Base-by-base conservation (phyloP, 306 rosid genomes). In the Ammopiptanthus mongolicus region DNA sequence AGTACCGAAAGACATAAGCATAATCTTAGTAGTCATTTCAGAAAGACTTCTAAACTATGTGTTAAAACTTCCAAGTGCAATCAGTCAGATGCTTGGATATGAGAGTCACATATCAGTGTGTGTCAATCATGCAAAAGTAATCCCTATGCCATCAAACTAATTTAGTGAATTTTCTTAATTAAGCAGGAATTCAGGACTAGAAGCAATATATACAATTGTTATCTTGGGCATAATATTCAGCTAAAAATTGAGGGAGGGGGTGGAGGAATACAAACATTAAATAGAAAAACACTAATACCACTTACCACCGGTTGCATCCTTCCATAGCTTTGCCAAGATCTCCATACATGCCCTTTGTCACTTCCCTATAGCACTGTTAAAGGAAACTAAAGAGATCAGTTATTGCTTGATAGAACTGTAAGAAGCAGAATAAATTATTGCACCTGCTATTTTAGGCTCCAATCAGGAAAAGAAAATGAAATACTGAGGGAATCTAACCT, bases 251-350 rank as follows among this genome's bases (percentile, higher is more conserved):
- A 8, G 66, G 36, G 17, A 29, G 22, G 44, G 8, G 1, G 42
- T 10, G 57, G 25, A 36, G 36, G 39, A 73, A 58, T 36, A 25
- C 29, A 61, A 3, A 11, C 39, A 79, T 57, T 68, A 74, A 65
- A 59, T 8, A 59, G 41, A 15, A 59, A 73, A 76, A 3, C 17
- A 25, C 17, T 12, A 11, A 77, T 44, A 86, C 73, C 51, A 58
- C 86, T n/a, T 92, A 92, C 97, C 99, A 95, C 48, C 85, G 86
- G 71, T 95, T 90, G 87, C 80, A 59, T 69, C 99, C 99, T 87
- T 95, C 97, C 87, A 92, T 87, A 13, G 84, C 7, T 85, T 92
- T 92, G 46, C 97, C 99, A 75, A 95, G 91, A 73, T 64, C 87
- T 81, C 97, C 97, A 68, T 90, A 88, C 95, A 84, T 86, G 76